Percentiles rank a stretch among this genome's conserved stretches.
These are phyloP conservation scores for Kitagawia praeruptora DNA, from an alignment of 129 eudicot species.

Conservation along the genomic window DNA sequence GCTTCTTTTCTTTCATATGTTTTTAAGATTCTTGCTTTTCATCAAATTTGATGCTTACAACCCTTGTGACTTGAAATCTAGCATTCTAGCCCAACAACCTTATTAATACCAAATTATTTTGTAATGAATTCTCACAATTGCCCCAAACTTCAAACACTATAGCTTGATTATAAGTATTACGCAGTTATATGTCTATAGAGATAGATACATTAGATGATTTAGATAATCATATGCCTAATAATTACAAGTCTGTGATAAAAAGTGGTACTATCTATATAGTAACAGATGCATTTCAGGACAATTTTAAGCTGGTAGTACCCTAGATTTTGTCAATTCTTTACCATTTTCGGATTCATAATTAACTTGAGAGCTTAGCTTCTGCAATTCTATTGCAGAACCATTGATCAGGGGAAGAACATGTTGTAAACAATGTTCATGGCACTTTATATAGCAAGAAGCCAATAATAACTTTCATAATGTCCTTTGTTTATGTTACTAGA, in stretches of 20 bases:
- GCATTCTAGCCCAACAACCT: too few species aligned
- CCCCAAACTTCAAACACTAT: too few species aligned
- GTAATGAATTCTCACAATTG: too few species aligned
- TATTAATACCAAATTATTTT: too few species aligned
- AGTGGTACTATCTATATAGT: too few species aligned
- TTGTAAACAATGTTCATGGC: slow-evolving; percentile 40
- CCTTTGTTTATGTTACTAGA: slow-evolving; percentile 63
- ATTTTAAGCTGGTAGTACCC: background rate
- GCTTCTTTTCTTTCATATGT: too few species aligned
- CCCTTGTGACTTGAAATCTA: too few species aligned
- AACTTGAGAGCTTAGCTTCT: slow-evolving; percentile 3
- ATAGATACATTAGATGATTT: background rate
- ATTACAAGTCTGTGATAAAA: too few species aligned
- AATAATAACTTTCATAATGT: slow-evolving; percentile 61
- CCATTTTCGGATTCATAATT: background rate
- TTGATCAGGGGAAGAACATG: background rate
- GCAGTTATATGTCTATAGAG: background rate
- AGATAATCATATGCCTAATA: background rate
- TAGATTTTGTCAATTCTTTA: background rate
- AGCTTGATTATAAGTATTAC: too few species aligned
- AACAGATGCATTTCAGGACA: background rate
- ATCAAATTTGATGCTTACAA: too few species aligned
- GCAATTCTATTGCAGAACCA: background rate
- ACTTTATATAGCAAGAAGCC: slow-evolving; percentile 60
- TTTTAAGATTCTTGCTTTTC: too few species aligned